Conservation (phyloP, 2,329 filamentous ascomycete species). For the Sclerotinia spermophila region DNA sequence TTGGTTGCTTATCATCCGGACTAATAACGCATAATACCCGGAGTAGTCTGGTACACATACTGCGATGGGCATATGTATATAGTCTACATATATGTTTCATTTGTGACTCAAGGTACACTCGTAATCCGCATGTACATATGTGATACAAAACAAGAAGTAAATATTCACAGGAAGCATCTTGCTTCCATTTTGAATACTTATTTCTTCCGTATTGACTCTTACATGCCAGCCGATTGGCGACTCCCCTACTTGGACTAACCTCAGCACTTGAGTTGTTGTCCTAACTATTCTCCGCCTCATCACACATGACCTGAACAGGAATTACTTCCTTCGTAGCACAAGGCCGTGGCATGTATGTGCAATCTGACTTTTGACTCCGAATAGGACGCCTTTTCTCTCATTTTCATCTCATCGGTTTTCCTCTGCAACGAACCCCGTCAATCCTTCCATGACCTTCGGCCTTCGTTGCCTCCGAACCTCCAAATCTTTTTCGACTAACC, state of each 20-base stretch:
- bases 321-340: not conserved
- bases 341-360: not conserved
- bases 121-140: no score
- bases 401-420: not conserved
- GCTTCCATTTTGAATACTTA: not conserved
- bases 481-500: slow-evolving; percentile 18
- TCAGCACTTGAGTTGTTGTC: slow-evolving; percentile 11
- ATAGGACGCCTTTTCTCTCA: not conserved
- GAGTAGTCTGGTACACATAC: not conserved
- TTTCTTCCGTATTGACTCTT: not conserved
- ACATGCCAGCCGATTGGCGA: not conserved
- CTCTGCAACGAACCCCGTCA: not conserved
- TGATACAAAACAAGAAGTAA: not conserved
- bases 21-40: not conserved
- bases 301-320: not conserved
- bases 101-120: not conserved
- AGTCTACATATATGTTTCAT: not conserved
- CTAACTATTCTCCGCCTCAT: not conserved
- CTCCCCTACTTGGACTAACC: not conserved
- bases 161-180: not conserved
- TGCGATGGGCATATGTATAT: not conserved
- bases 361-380: not conserved
- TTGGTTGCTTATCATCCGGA: not conserved
- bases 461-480: not conserved
- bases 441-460: slow-evolving; percentile 10